Evolutionary conservation across 75 land plant species (phyloP).

Genomic region (Cunninghamia lanceolata): DNA sequence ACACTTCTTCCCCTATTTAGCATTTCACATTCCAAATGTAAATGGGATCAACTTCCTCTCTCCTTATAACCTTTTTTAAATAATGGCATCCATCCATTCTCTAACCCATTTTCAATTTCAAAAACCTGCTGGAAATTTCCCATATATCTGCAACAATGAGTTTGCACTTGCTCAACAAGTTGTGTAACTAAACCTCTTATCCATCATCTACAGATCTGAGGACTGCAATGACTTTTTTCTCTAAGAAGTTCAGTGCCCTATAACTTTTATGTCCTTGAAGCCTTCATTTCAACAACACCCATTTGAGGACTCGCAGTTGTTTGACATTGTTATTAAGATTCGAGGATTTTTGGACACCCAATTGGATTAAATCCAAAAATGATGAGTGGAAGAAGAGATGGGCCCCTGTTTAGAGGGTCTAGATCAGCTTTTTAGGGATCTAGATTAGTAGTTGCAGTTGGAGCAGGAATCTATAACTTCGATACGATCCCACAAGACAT

Average conservation of each 20-base stretch:
- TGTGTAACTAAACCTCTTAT: background rate
- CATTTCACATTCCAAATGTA: background rate
- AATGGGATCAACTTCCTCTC: background rate
- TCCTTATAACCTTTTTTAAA: background rate
- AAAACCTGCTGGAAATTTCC: background rate
- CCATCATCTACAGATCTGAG: background rate
- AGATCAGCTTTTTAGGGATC: slow-evolving; percentile 36
- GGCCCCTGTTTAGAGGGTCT: slow-evolving; percentile 9
- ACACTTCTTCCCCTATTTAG: background rate
- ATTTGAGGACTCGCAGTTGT: background rate
- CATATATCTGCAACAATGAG: background rate
- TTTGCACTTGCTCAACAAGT: background rate
- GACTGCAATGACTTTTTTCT: background rate
- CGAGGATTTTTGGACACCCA: background rate
- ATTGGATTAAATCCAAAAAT: background rate
- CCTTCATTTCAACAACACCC: background rate
- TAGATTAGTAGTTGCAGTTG: slow-evolving; percentile 54
- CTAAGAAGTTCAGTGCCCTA: background rate
- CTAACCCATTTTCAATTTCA: background rate
- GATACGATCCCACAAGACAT: too few relatives aligned
- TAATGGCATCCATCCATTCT: background rate
- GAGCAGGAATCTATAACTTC: slow-evolving; percentile 59
- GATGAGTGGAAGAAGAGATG: slow-evolving; percentile 26
- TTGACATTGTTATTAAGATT: background rate
- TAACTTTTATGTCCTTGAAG: background rate